Conservation (phyloP, 768 basidiomycete genomes). For the Termitomyces sp. region DNA sequence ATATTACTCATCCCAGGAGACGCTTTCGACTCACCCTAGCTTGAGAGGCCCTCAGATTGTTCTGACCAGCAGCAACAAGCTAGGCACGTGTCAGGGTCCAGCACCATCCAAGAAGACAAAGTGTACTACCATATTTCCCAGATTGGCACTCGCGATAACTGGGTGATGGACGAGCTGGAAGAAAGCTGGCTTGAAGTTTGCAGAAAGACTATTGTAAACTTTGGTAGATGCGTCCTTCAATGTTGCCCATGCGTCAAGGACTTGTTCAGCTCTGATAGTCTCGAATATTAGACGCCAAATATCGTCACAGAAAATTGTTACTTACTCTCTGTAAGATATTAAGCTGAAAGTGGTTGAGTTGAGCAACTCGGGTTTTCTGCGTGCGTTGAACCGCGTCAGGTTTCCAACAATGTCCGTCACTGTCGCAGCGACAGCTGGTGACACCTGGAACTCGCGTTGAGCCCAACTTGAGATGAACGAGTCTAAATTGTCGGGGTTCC, state of each 20-base stretch:
- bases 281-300: neutral
- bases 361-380: conserved; percentile 64
- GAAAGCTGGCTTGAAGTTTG: conserved; percentile 49
- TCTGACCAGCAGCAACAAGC: conserved; percentile 54
- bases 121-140: conserved; percentile 45
- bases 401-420: conserved; percentile 54
- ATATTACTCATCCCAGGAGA: neutral
- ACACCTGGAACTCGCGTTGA: conserved; percentile 57
- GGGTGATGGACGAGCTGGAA: conserved; percentile 59
- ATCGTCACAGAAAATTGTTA: conserved; percentile 4
- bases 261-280: conserved; percentile 48
- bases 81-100: conserved; percentile 1
- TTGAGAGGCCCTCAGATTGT: conserved; percentile 61
- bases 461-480: conserved; percentile 57
- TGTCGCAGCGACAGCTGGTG: conserved; percentile 30
- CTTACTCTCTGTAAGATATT: conserved; percentile 67
- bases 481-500: conserved; percentile 51
- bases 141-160: conserved; percentile 52
- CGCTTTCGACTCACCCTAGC: conserved; percentile 34
- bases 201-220: conserved; percentile 48
- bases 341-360: conserved; percentile 61
- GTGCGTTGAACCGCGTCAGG: conserved; percentile 51
- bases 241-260: conserved; percentile 46
- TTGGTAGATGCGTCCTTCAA: conserved; percentile 25
- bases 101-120: neutral